Evolutionary conservation across 1,284 basidiomycete species (phyloP).

Genomic region (Leccinum pachyderme): DNA sequence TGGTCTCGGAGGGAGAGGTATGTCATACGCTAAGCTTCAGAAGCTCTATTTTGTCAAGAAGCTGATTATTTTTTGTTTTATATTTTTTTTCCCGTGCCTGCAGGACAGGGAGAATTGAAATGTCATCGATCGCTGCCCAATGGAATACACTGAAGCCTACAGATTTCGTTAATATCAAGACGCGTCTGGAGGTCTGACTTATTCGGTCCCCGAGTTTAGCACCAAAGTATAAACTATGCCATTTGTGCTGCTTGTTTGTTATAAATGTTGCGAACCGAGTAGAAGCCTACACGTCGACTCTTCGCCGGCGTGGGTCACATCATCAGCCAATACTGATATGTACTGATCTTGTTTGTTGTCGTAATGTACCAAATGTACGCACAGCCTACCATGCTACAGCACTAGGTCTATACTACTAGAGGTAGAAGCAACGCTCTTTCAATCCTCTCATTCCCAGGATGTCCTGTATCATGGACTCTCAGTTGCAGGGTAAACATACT

Average conservation of each 20-base stretch:
- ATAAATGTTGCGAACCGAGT: slow-evolving; percentile 11
- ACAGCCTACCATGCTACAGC: not conserved
- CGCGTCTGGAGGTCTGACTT: slow-evolving; percentile 48
- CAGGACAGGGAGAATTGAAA: slow-evolving; percentile 52
- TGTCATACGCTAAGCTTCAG: slow-evolving; percentile 18
- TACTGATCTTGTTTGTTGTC: slow-evolving; percentile 2
- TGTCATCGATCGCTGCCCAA: slow-evolving; percentile 41
- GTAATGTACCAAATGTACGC: slow-evolving; percentile 16
- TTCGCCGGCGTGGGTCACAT: slow-evolving; percentile 4
- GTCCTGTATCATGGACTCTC: slow-evolving; percentile 46
- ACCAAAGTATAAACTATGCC: slow-evolving; percentile 23
- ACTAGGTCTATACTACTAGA: slow-evolving; percentile 35
- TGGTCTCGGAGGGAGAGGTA: slow-evolving; percentile 53
- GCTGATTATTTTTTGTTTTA: slow-evolving; percentile 10
- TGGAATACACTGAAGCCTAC: slow-evolving; percentile 46
- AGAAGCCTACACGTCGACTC: not conserved
- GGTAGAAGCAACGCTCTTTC: slow-evolving; percentile 77
- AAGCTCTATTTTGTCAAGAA: not conserved
- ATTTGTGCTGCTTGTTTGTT: slow-evolving; percentile 13
- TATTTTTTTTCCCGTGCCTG: slow-evolving; percentile 6
- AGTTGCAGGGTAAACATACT: slow-evolving; percentile 3
- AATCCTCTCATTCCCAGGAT: slow-evolving; percentile 74
- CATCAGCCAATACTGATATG: not conserved
- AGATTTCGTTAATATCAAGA: slow-evolving; percentile 52
- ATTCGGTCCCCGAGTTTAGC: not conserved